Conservation (phyloP, 2,329 filamentous ascomycete species). For the Didymella lethalis region DNA sequence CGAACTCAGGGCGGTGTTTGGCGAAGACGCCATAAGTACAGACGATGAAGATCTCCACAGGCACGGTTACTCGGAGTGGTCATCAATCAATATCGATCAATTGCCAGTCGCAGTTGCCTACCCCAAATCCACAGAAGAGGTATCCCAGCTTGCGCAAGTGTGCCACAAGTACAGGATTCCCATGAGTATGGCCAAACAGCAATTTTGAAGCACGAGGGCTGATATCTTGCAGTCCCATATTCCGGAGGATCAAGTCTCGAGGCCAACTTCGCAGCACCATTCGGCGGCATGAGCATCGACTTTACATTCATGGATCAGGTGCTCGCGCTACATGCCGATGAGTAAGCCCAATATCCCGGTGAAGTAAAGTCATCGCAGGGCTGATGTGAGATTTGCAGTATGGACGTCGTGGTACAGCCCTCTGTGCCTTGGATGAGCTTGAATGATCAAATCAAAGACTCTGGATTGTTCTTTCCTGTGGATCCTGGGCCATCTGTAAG, state of each 20-base stretch:
- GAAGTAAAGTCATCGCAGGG: background rate
- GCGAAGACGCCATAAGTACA: slow-evolving; percentile 67
- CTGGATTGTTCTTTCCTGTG: slow-evolving; percentile 87
- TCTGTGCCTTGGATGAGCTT: slow-evolving; percentile 91
- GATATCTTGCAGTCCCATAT: slow-evolving; percentile 67
- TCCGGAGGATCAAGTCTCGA: slow-evolving; percentile 88
- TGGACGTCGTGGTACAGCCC: slow-evolving; percentile 93
- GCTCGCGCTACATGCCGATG: slow-evolving; percentile 78
- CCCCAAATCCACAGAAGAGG: slow-evolving; percentile 69
- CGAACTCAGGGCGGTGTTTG: slow-evolving; percentile 61
- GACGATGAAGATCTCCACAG: slow-evolving; percentile 69
- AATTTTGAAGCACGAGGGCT: background rate
- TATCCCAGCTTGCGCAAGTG: slow-evolving; percentile 70
- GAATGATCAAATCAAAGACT: slow-evolving; percentile 76
- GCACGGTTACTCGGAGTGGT: slow-evolving; percentile 77
- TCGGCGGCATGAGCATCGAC: slow-evolving; percentile 87
- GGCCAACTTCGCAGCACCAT: slow-evolving; percentile 87
- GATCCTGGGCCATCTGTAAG: slow-evolving; percentile 74
- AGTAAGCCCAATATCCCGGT: slow-evolving; percentile 53
- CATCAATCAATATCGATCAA: slow-evolving; percentile 69
- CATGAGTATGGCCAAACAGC: slow-evolving; percentile 58
- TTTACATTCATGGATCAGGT: slow-evolving; percentile 89
- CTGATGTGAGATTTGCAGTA: slow-evolving; percentile 53
- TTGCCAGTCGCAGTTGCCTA: slow-evolving; percentile 72
- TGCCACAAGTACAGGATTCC: slow-evolving; percentile 83